Evolutionary conservation across 768 basidiomycete species (phyloP).

Genomic region (Neoboletus magnificus): DNA sequence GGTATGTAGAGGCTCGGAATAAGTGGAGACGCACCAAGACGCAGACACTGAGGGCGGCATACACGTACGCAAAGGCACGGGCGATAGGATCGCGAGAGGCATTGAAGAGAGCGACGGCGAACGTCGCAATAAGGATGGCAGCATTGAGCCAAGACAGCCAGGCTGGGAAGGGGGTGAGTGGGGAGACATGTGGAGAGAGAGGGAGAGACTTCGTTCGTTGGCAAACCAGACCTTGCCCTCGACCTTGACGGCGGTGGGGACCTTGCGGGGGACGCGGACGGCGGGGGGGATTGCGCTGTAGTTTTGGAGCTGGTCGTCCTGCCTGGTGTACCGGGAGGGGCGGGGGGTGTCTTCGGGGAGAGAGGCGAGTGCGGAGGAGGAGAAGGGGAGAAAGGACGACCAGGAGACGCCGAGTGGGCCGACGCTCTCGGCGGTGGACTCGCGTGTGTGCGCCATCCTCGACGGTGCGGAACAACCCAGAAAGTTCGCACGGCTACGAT

Average conservation of each 20-base stretch:
- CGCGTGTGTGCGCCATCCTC: conserved; percentile 16
- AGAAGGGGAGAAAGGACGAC: conserved; percentile 70
- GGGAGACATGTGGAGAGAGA: not conserved
- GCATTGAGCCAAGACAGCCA: conserved; percentile 94
- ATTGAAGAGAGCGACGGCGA: conserved; percentile 87
- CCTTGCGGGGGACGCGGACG: conserved; percentile 71
- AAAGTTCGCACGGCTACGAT: conserved; percentile 22
- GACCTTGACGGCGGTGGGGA: conserved; percentile 77
- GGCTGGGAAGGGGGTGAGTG: conserved; percentile 43
- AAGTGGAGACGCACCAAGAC: conserved; percentile 46
- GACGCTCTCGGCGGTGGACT: conserved; percentile 14
- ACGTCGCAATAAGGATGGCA: conserved; percentile 76
- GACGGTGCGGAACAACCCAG: not conserved
- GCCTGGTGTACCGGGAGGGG: conserved; percentile 55
- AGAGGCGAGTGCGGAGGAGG: conserved; percentile 53
- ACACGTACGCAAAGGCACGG: conserved; percentile 75
- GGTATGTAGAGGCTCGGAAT: not conserved
- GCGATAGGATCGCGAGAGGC: conserved; percentile 65
- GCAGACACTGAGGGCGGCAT: conserved; percentile 74
- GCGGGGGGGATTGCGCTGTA: conserved; percentile 76
- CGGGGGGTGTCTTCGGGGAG: conserved; percentile 40
- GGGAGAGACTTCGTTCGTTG: conserved; percentile 77
- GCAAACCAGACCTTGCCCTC: conserved; percentile 98
- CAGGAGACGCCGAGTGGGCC: conserved; percentile 52
- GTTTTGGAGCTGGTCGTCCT: conserved; percentile 63